These are phyloP conservation scores for Globisporangium spinosum DNA, from an alignment of 352 stramenopile genomes.

Conservation along the genomic window DNA sequence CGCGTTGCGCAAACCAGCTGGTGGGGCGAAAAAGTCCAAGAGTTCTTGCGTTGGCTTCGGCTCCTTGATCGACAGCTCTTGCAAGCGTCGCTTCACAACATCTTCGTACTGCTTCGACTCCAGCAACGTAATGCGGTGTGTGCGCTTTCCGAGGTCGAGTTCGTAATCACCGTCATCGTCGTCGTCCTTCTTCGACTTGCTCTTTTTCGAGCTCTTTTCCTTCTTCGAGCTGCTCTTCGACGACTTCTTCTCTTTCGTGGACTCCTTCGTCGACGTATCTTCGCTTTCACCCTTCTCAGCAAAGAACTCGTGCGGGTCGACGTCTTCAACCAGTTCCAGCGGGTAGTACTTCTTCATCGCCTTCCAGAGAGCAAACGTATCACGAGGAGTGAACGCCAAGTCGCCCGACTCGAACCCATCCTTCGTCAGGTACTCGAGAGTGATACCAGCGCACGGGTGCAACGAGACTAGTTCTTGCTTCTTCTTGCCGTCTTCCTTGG, in stretches of 20 bases:
- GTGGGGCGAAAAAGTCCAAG: conserved; percentile 76
- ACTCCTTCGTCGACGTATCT: conserved; percentile 16
- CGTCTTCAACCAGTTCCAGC: conserved; percentile 80
- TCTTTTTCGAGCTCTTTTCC: conserved; percentile 55
- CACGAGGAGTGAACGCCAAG: conserved; percentile 94
- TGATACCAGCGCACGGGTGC: conserved; percentile 82
- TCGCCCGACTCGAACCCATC: conserved; percentile 81
- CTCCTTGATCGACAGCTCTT: conserved; percentile 85
- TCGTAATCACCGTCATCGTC: conserved; percentile 62
- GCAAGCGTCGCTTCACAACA: conserved; percentile 91
- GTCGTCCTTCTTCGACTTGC: conserved; percentile 68
- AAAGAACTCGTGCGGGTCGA: conserved; percentile 96
- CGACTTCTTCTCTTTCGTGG: conserved; percentile 33
- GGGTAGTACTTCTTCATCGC: conserved; percentile 78
- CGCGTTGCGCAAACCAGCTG: conserved; percentile 57
- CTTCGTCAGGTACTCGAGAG: conserved; percentile 80
- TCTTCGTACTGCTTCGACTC: conserved; percentile 98
- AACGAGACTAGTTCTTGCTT: conserved; percentile 74
- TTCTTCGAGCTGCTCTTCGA: conserved; percentile 34
- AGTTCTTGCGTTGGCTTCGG: conserved; percentile 85
- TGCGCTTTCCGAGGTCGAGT: conserved; percentile 68
- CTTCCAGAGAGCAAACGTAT: conserved; percentile 96
- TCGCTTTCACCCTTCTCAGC: conserved; percentile 38
- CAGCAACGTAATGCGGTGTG: conserved; percentile 95
- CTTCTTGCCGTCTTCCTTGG: conserved; percentile 30